Percentiles rank a stretch among this genome's conserved stretches.
These are phyloP conservation scores for Plasmopara viticola DNA, from an alignment of 352 stramenopile species.

Conservation along the genomic window DNA sequence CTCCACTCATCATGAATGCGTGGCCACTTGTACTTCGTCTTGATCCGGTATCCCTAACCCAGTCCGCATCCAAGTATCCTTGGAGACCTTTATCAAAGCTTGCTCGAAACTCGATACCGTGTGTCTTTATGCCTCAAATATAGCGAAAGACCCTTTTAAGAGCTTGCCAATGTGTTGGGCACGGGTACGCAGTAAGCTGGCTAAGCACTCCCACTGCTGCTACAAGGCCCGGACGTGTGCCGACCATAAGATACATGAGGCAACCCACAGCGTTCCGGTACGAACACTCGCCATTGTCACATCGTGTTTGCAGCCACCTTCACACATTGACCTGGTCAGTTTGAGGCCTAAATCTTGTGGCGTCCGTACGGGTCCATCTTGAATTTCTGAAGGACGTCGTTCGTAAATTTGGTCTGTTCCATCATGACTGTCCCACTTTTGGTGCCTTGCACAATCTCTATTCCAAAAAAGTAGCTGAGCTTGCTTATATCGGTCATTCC, in stretches of 20 bases:
- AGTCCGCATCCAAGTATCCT: not conserved
- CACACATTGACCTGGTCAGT: constrained; percentile 6
- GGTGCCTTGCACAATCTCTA: not conserved
- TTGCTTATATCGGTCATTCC: not conserved
- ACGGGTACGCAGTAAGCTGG: too few species aligned
- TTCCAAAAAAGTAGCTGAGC: constrained; percentile 1
- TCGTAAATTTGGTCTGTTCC: not conserved
- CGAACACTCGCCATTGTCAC: constrained; percentile 1
- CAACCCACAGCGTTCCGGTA: constrained; percentile 27
- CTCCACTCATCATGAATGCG: constrained; percentile 4
- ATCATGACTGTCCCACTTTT: not conserved
- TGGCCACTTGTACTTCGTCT: constrained; percentile 1
- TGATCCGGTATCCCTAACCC: not conserved
- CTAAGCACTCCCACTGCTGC: constrained; percentile 8
- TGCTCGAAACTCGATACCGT: constrained; percentile 10
- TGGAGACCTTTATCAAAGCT: not conserved
- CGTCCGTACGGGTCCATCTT: constrained; percentile 3
- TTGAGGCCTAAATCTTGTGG: constrained; percentile 3
- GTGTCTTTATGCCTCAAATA: too few species aligned
- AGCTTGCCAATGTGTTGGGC: too few species aligned
- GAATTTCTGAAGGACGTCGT: not conserved
- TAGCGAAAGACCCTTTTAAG: too few species aligned
- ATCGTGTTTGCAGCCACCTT: too few species aligned
- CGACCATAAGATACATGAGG: constrained; percentile 33
- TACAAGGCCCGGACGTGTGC: constrained; percentile 27